Percentiles rank a stretch among this genome's conserved stretches.
Evolutionary conservation across 2,329 filamentous ascomycete species (phyloP).

Genomic region (Aureobasidium sp.): DNA sequence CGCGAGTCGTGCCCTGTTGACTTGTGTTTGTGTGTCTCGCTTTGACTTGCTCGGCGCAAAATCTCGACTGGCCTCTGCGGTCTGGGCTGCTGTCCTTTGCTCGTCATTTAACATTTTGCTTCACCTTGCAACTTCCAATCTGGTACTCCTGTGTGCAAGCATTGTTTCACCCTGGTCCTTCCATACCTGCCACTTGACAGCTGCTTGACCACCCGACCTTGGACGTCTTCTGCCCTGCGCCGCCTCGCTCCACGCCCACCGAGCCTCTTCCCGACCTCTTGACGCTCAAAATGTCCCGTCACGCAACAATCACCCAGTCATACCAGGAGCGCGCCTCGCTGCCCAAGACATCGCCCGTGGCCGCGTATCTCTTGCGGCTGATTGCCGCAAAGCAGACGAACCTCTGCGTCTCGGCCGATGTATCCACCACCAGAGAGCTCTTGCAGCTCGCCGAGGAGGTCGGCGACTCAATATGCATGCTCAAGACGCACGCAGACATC

Average conservation of each 20-base stretch:
- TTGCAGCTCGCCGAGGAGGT: constrained; percentile 51
- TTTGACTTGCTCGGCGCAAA: constrained; percentile 11
- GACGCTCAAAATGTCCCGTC: constrained; percentile 17
- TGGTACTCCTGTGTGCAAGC: not conserved
- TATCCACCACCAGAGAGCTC: constrained; percentile 50
- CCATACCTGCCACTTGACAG: not conserved
- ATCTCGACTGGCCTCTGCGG: constrained; percentile 2
- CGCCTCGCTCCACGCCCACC: not conserved
- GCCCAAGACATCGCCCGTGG: constrained; percentile 38
- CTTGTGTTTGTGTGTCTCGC: constrained; percentile 1
- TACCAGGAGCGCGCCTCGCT: constrained; percentile 41
- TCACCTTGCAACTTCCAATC: constrained; percentile 6
- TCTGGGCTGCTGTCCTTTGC: not conserved
- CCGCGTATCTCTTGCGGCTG: constrained; percentile 42
- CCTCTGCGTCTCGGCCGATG: constrained; percentile 51
- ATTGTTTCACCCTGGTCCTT: not conserved
- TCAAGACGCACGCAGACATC: constrained; percentile 57
- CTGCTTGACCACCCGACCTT: not conserved
- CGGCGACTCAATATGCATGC: constrained; percentile 53
- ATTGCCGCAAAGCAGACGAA: constrained; percentile 46
- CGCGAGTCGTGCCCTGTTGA: not conserved
- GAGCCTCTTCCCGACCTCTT: not conserved
- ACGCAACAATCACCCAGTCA: constrained; percentile 37
- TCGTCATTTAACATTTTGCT: constrained; percentile 2
- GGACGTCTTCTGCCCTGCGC: not conserved